Evolutionary conservation across 2,329 filamentous ascomycete species (phyloP).

Genomic region (Arthrobotrys megalospora): DNA sequence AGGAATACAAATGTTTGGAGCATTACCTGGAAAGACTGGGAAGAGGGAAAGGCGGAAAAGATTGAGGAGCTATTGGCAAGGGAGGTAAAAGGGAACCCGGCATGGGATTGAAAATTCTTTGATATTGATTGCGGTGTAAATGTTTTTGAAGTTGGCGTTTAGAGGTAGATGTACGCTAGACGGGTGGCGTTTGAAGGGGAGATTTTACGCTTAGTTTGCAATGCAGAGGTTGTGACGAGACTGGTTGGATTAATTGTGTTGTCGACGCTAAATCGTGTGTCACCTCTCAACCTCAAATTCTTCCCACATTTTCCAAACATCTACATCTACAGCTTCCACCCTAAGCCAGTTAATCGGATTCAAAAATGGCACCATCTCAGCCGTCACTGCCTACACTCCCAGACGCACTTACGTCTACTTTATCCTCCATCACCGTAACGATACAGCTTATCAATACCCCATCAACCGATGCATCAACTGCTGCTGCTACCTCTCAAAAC

Average conservation of each 20-base stretch:
- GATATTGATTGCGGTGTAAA: background rate
- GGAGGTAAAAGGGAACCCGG: conserved; percentile 47
- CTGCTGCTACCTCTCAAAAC: conserved; percentile 19
- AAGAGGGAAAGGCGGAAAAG: conserved; percentile 32
- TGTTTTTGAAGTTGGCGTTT: conserved; percentile 12
- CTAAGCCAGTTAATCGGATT: background rate
- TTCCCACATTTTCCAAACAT: conserved; percentile 11
- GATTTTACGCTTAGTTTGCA: too few relatives aligned
- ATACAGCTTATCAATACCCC: conserved; percentile 41
- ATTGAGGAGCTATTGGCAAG: conserved; percentile 39
- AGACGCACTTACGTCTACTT: conserved; percentile 22
- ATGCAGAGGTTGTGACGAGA: too few relatives aligned
- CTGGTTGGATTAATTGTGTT: conserved; percentile 4
- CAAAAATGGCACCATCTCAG: conserved; percentile 34
- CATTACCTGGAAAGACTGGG: conserved; percentile 59
- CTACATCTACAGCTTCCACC: conserved; percentile 1
- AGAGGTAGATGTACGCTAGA: conserved; percentile 1
- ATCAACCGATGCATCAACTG: conserved; percentile 21
- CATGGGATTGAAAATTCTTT: conserved; percentile 29
- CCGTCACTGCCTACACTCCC: conserved; percentile 37
- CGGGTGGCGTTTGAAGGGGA: background rate
- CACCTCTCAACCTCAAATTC: conserved; percentile 34
- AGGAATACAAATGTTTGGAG: conserved; percentile 59
- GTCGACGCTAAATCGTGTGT: conserved; percentile 35
- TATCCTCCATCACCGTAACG: conserved; percentile 41